A percentile compares a stretch with the other conserved stretches of the same genome.
phyloP scores from a whole-genome alignment of 2,329 filamentous ascomycete species.

The Fusarium albidum region DNA sequence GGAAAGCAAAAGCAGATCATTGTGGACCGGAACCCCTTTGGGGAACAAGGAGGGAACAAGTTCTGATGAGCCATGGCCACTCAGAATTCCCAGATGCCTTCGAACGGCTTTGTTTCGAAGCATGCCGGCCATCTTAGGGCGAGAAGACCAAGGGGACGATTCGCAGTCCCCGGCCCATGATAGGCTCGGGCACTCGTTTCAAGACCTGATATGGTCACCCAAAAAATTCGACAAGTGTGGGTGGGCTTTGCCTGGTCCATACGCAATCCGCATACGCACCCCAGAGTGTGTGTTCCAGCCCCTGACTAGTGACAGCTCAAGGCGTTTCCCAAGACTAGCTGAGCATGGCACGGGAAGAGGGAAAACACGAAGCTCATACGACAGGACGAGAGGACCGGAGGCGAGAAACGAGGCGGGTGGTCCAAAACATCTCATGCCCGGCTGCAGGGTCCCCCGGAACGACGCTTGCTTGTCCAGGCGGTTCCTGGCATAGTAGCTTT shows the following conservation, averaged over 20 bases:
- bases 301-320: slow-evolving; percentile 36
- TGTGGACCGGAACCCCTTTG: slow-evolving; percentile 24
- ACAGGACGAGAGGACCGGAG: slow-evolving; percentile 8
- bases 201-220: slow-evolving; percentile 38
- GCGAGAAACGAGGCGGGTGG: slow-evolving; percentile 4
- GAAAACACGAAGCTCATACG: background rate
- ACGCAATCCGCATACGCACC: slow-evolving; percentile 23
- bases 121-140: slow-evolving; percentile 46
- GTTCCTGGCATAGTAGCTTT: slow-evolving; percentile 15
- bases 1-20: slow-evolving; percentile 26
- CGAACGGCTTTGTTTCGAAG: slow-evolving; percentile 48
- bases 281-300: slow-evolving; percentile 33
- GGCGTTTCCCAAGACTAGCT: slow-evolving; percentile 20
- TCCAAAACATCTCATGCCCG: slow-evolving; percentile 28
- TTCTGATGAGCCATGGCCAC: slow-evolving; percentile 31
- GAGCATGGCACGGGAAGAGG: background rate
- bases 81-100: slow-evolving; percentile 31
- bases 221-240: slow-evolving; percentile 33
- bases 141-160: slow-evolving; percentile 35
- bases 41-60: slow-evolving; percentile 43
- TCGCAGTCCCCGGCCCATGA: slow-evolving; percentile 36
- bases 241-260: slow-evolving; percentile 29
- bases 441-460: slow-evolving; percentile 21
- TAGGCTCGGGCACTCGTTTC: slow-evolving; percentile 43
- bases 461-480: slow-evolving; percentile 14